Evolutionary conservation across 2,329 filamentous ascomycete species (phyloP), one percentile per base, ranked within the genome.

Genomic region (Eutypa lata): DNA sequence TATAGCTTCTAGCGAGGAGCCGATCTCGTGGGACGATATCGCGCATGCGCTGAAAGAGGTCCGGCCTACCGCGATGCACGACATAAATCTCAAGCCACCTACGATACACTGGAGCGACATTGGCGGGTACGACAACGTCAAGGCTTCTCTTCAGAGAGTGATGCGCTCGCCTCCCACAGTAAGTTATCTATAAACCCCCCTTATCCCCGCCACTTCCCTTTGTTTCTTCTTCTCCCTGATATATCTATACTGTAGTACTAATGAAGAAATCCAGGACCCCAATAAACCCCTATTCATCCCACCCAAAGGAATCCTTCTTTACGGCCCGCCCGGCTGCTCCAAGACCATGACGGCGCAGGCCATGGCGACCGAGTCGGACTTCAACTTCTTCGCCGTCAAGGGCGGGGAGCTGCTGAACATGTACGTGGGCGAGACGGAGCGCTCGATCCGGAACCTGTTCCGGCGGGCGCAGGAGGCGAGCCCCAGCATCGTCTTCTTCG

Each of bases 351-450:
- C 86, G 0, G 93, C 93, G 0, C 91, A 96, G 68, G 93, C 93
- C 26, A 83, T 96, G 61, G 93, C 93, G 16, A 96, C 91, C 7
- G 91, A 95, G 69, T 90, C 90, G 28, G 88, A 89, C 3, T 87
- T 95, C 71, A 97, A 97, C 69, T 97, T 97, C 76, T 87, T 97
- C 66, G 88, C 91, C 8, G 90, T 97, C 59, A 96, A 97, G 73
- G 93, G 91, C 24, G 91, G 91, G 35, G 93, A 97, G 71, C 82
- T 97, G 13, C 85, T 96, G 55, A 95, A 91, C 73, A 96, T 96
- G 90, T 97, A 97, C 71, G 92, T 97, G 18, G 93, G 93, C 56
- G 93, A 97, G 70, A 93, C 91, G 2, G 93, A 97, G 73, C 84
- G 91, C 11, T 87, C 88, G 7, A 82, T 97, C 42, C 85, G 93